These are phyloP conservation scores for Brassica cretica DNA, from an alignment of 345 rosid genomes.

Conservation along the genomic window DNA sequence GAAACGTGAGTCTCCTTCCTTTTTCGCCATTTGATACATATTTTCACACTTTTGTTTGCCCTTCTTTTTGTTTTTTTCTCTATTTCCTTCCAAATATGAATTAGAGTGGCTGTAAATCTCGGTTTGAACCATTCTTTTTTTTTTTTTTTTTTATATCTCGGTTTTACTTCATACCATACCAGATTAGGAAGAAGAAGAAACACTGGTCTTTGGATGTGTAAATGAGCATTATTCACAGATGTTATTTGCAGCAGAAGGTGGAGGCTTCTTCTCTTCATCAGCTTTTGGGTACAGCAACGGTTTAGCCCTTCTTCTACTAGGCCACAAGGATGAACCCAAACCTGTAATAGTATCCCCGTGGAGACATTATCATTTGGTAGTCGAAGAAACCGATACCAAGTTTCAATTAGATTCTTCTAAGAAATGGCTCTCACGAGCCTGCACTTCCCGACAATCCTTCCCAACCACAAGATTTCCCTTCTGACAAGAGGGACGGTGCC, in stretches of 20 bases:
- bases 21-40: too few species aligned
- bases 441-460: conserved; percentile 71
- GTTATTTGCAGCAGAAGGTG: conserved; percentile 99
- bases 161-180: too few species aligned
- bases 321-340: conserved; percentile 78
- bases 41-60: too few species aligned
- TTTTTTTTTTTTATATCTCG: too few species aligned
- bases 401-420: conserved; percentile 79
- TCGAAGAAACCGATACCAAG: conserved; percentile 68
- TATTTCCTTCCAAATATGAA: too few species aligned
- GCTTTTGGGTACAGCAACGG: conserved; percentile 97
- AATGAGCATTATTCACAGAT: conserved; percentile 83
- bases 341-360: conserved; percentile 85
- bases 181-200: too few species aligned
- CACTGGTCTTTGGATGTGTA: conserved; percentile 41
- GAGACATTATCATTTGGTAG: conserved; percentile 96
- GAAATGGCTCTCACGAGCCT: conserved; percentile 66
- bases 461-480: conserved; percentile 55
- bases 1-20: not conserved
- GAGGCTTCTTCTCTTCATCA: conserved; percentile 99
- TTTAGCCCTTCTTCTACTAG: conserved; percentile 85
- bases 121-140: too few species aligned
- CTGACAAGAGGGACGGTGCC: conserved; percentile 42
- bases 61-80: too few species aligned
- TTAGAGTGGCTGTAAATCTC: too few species aligned